Evolutionary conservation across 192 early-diverging fungal species (phyloP).

Genomic region (Coemansia sp.): DNA sequence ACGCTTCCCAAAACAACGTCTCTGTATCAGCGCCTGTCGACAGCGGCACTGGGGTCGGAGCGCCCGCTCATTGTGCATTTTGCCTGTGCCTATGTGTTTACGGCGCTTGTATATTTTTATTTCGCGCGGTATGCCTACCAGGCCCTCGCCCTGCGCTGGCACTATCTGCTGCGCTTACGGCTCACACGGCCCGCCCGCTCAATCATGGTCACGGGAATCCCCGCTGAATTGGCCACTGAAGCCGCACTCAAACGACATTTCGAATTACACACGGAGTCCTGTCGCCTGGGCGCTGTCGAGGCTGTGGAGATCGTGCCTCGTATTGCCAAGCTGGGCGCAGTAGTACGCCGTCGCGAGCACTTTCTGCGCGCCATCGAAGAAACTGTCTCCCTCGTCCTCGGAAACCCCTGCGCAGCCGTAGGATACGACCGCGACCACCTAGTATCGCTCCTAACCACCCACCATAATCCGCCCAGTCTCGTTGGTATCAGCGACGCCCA

Average conservation of each 20-base stretch:
- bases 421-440: conserved; percentile 64
- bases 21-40: conserved; percentile 25
- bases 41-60: conserved; percentile 40
- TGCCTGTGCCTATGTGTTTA: conserved; percentile 53
- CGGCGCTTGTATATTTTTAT: conserved; percentile 51
- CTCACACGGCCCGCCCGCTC: conserved; percentile 59
- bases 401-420: conserved; percentile 65
- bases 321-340: conserved; percentile 56
- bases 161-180: conserved; percentile 47
- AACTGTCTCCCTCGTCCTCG: conserved; percentile 57
- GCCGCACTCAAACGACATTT: conserved; percentile 62
- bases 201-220: conserved; percentile 70
- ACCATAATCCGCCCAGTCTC: not conserved
- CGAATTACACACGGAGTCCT: conserved; percentile 20
- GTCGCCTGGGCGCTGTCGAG: conserved; percentile 58
- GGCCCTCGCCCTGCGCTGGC: conserved; percentile 53
- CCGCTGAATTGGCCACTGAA: conserved; percentile 56
- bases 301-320: conserved; percentile 60
- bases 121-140: conserved; percentile 52
- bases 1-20: not conserved
- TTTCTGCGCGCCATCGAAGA: conserved; percentile 59
- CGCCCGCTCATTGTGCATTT: conserved; percentile 47
- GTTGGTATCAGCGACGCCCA: not conserved
- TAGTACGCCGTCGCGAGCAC: conserved; percentile 59
- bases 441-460: conserved; percentile 10